Conservation (phyloP, 371 early-diverging fungal genomes). For the Caulochytrium protostelioides region DNA sequence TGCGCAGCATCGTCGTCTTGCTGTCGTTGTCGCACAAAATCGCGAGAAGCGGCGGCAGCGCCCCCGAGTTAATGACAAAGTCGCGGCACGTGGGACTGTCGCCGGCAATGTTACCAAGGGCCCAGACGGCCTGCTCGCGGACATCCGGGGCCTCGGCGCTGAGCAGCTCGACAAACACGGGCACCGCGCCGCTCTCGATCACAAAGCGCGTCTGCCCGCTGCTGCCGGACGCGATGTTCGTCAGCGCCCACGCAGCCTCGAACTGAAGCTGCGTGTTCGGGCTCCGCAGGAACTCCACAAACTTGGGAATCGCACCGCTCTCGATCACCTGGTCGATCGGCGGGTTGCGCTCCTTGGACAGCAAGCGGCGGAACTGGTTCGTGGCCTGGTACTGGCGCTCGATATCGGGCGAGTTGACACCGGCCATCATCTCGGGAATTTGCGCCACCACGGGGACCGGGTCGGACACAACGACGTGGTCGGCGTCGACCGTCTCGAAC, state of each 20-base stretch:
- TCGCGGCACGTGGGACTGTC: slow-evolving; percentile 92
- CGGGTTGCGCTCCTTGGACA: slow-evolving; percentile 93
- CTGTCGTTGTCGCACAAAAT: slow-evolving; percentile 56
- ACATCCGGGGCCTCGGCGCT: slow-evolving; percentile 69
- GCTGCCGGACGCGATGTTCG: slow-evolving; percentile 98
- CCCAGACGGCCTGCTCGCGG: slow-evolving; percentile 99
- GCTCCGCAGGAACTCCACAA: slow-evolving; percentile 78
- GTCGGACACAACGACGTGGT: neutral
- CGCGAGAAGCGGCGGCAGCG: slow-evolving; percentile 54
- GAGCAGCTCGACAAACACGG: slow-evolving; percentile 77
- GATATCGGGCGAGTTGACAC: slow-evolving; percentile 44
- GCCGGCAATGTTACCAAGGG: slow-evolving; percentile 99
- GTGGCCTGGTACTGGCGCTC: slow-evolving; percentile 70
- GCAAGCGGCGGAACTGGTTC: slow-evolving; percentile 81
- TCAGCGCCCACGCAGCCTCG: slow-evolving; percentile 99
- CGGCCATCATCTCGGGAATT: slow-evolving; percentile 49
- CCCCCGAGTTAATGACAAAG: slow-evolving; percentile 65
- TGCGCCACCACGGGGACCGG: slow-evolving; percentile 28
- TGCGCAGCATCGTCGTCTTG: slow-evolving; percentile 86
- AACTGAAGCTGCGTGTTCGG: slow-evolving; percentile 44
- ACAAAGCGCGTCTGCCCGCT: slow-evolving; percentile 88
- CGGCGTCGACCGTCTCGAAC: neutral
- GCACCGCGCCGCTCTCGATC: slow-evolving; percentile 84
- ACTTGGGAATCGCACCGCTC: slow-evolving; percentile 81
- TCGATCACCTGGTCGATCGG: slow-evolving; percentile 95